Base-by-base conservation (phyloP, 2,329 filamentous ascomycete species). In the Neofusicoccum kwambonambiense region DNA sequence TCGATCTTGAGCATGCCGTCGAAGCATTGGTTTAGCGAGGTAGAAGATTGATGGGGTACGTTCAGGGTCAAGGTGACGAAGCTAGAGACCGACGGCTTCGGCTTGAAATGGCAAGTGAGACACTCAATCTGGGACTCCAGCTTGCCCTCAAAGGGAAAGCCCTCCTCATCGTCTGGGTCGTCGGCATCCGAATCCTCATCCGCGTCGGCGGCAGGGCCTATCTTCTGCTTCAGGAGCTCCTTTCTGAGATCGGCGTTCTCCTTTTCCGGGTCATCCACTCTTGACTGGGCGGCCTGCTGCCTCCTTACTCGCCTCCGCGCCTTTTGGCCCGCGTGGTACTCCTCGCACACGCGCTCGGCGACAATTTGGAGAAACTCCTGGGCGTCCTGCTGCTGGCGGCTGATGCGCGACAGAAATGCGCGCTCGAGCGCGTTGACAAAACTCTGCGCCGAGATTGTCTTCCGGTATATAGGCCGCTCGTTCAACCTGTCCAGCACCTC, bases 301-400 rank as follows among this genome's bases (percentile, higher is more conserved):
- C 66, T 65, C 19, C 69, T 72, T 54, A 87, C 87, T 65, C 86
- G 82, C 51, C 80, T 81, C 68, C 93, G 84, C 12, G 92, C 93
- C 73, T 90, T 86, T 71, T 86, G 85, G 1, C 92, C 93, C 3
- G 93, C 93, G 74, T 96, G 89, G 72, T 97, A 97, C 78, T 99
- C 95, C 73, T 99, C 95, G 72, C 92, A 93, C 64, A 99, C 82
- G 61, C 94, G 86, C 80, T 99, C 94, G 2, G 92, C 90, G 12
- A 99, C 90, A 57, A 98, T 89, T 79, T 99, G 95, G 64, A 99
- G 79, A 68, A 99, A 97, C 76, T 99, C 95, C 74, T 99, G 95
- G 11, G 95, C 95, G 80, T 99, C 95, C 78, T 99, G 95, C 78
- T 99, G 95, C 74, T 95, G 92, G 62, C 94, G 86, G 74, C 91